Conservation (phyloP, 2,329 filamentous ascomycete genomes). For the Thielaviopsis populi region DNA sequence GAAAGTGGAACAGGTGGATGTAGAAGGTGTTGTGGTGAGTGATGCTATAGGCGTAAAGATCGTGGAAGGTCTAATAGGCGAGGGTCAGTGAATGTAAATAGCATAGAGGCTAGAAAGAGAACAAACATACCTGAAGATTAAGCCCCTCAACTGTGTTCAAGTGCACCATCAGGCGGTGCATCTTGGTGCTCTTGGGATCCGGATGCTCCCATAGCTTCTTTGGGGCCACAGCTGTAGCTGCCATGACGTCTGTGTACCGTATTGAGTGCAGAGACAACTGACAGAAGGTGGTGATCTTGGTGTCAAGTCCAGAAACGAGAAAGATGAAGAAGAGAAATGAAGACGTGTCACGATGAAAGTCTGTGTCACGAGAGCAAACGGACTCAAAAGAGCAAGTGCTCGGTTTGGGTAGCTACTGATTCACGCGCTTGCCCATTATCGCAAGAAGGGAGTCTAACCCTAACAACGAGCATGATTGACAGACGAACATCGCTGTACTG, state of each 20-base stretch:
- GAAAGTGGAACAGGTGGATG: slow-evolving; percentile 44
- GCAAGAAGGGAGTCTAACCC: background rate
- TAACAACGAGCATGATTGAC: no score
- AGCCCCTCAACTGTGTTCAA: slow-evolving; percentile 44
- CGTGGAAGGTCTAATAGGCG: slow-evolving; percentile 42
- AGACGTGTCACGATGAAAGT: background rate
- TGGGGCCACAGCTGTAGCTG: slow-evolving; percentile 24
- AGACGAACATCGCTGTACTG: no score
- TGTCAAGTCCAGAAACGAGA: no score
- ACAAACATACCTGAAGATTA: slow-evolving; percentile 38
- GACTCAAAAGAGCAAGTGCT: background rate
- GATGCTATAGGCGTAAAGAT: slow-evolving; percentile 57
- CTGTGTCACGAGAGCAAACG: background rate
- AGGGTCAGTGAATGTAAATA: background rate
- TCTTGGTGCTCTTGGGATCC: slow-evolving; percentile 43
- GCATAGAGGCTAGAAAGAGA: background rate
- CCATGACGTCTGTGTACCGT: background rate
- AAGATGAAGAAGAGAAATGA: background rate
- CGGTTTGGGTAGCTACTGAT: background rate
- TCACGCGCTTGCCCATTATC: background rate
- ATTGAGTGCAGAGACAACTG: no score
- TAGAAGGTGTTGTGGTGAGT: slow-evolving; percentile 49
- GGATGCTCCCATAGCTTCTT: slow-evolving; percentile 56
- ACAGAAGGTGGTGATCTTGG: no score
- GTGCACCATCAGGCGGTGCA: slow-evolving; percentile 52